Evolutionary conservation across 192 early-diverging fungal species (phyloP), one percentile per base, ranked within the genome.

Genomic region (Glomus cerebriforme): DNA sequence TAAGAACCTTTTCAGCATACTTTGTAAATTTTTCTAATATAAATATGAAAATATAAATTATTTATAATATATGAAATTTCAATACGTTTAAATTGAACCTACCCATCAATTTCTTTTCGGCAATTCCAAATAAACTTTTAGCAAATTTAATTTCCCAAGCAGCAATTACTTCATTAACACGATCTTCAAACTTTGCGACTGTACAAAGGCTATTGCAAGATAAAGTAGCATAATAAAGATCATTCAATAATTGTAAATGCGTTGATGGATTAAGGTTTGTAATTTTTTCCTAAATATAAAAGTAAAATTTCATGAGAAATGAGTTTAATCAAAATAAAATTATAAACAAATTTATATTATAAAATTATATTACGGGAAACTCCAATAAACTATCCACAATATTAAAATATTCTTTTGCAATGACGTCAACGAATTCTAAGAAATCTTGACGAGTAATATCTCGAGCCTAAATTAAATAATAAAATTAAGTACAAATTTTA

Each of bases 371-470:
- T 81, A 89, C 88, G 6, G 88, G 87, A 29, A 90, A 84, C 29
- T 84, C 71, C 47, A 91, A 77, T 17, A 90, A 80, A 9, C 79
- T 72, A 32, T 80, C 71, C 12, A 88, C 80, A 1, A 75, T 73
- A 8, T 84, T 81, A 22, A 91, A 80, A 62, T 85, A 91, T n/a
- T 79, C n/a, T 32, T 86, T 83, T 22, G 84, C 78, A 26, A 84
- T 79, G 10, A 72, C 71, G 2, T 85, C 81, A 22, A 87, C 70
- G 8, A 83, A 80, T 27, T 80, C 65, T 19, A 82, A 75, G 24
- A 90, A 78, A 22, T 86, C 81, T 26, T 47, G 45, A 4, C 75
- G 74, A 17, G 82, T 82, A 37, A 77, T 64, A 13, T 80, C 80
- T 71, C 65, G 80, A 73, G 86, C 77, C 77, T 70, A 27, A 47